Evolutionary conservation across 805 yeast species (phyloP).

Genomic region (Lipomyces yamanashiensis): DNA sequence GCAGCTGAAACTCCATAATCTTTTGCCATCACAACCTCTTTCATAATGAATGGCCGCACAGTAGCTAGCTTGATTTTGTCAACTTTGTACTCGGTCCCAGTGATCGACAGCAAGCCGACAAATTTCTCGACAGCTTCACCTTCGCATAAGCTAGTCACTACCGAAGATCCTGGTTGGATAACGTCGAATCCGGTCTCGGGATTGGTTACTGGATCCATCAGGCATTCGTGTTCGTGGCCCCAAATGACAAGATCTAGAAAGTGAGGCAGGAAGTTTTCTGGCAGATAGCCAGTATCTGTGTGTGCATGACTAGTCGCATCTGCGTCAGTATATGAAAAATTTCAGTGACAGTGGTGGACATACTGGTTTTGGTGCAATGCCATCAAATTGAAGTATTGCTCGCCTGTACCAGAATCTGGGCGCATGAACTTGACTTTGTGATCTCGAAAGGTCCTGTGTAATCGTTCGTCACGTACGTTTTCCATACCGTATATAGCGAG

Average conservation of each 20-base stretch:
- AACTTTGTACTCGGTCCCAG: conserved; percentile 59
- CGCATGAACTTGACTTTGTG: conserved; percentile 78
- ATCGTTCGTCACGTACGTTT: conserved; percentile 85
- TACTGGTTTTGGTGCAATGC: conserved; percentile 86
- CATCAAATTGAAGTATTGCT: conserved; percentile 81
- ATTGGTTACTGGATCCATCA: conserved; percentile 63
- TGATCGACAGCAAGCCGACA: conserved; percentile 70
- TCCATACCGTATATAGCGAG: conserved; percentile 88
- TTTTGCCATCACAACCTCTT: conserved; percentile 59
- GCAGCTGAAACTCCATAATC: conserved; percentile 64
- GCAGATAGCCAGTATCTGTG: conserved; percentile 78
- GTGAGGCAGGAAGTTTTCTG: conserved; percentile 80
- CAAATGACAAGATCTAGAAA: conserved; percentile 84
- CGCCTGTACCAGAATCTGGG: conserved; percentile 56
- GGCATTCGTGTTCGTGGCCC: conserved; percentile 99
- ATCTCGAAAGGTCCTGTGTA: conserved; percentile 79
- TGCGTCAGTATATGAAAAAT: not conserved
- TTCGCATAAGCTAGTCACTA: conserved; percentile 86
- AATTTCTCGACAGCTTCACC: conserved; percentile 78
- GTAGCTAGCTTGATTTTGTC: conserved; percentile 69
- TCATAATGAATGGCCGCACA: conserved; percentile 82
- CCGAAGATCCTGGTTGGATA: conserved; percentile 90
- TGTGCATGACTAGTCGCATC: conserved; percentile 54
- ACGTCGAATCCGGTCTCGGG: conserved; percentile 70
- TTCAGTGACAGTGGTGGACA: conserved; percentile 4